Evolutionary conservation across 495 filamentous ascomycete genomes (phyloP), one percentile per base, ranked within the genome.

Genomic region (Alectoria sarmentosa): DNA sequence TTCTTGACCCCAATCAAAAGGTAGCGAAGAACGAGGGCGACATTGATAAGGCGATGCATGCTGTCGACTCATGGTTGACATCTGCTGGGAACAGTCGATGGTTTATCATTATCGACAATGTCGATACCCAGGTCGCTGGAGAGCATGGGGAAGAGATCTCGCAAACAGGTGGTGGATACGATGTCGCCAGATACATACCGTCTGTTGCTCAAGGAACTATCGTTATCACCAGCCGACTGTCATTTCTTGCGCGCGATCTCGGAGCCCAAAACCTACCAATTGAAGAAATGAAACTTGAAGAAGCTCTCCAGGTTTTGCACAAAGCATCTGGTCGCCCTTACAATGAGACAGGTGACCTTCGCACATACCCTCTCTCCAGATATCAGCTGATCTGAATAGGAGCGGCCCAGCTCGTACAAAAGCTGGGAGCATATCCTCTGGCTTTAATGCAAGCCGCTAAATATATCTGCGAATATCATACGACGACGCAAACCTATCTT

Each of bases 401-500:
- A 57, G 30, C 54, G 36, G n/a, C 13, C 13, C 3, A 36, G 54
- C 54, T 57, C 54, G 54, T 57, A 57, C 30, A 57, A 1, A 57
- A 57, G 54, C 30, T 57, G 54, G 30, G 30, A 21, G 36, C n/a
- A 15, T 57, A 57, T 36, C 54, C 26, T 34, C 34, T 57, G 23
- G 54, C 30, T n/a, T 10, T 57, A 36, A 57, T 57, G 54, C 54
- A 57, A 15, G 54, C 54, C 36, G 54, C 54, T 11, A 57, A 15
- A 19, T 57, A 57, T 15, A 36, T 36, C 2, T 34, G 34, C 36
- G 54, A n/a, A 57, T 34, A 57, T 19, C 30, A 57, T n/a, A 57
- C 54, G 36, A 57, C 54, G n/a, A 57, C 54, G 54, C 54, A 57
- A 36, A 57, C 54, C n/a, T 57, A 57, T 36, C 15, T 57, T 57